phyloP scores from a whole-genome alignment of 2,329 filamentous ascomycete genomes.

The Immersiporthe knoxdaviesiana region DNA sequence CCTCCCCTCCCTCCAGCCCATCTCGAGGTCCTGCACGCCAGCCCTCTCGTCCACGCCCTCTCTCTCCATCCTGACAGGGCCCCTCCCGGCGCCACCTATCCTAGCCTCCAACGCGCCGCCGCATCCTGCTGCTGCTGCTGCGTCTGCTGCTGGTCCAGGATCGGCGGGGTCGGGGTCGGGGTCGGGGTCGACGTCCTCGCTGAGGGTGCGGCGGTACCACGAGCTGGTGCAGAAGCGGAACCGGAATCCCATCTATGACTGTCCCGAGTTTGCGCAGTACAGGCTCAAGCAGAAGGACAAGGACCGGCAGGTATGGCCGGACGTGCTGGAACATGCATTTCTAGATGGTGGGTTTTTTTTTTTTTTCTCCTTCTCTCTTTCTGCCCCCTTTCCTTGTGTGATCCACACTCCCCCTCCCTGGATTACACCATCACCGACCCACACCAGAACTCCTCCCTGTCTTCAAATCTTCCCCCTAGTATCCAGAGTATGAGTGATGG shows the following conservation, averaged over 20 bases:
- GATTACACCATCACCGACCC: not conserved
- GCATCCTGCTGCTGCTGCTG: slow-evolving; percentile 38
- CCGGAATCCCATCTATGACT: slow-evolving; percentile 64
- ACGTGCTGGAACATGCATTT: slow-evolving; percentile 67
- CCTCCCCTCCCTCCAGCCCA: slow-evolving; percentile 21
- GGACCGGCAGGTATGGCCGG: slow-evolving; percentile 64
- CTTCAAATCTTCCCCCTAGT: not conserved
- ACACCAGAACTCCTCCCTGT: not conserved
- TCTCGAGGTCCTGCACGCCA: slow-evolving; percentile 27
- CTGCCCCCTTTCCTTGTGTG: not conserved
- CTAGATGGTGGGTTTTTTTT: slow-evolving; percentile 59
- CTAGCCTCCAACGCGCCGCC: slow-evolving; percentile 7
- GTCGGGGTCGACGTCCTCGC: slow-evolving; percentile 16
- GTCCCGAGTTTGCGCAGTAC: slow-evolving; percentile 67
- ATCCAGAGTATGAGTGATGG: not conserved
- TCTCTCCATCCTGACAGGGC: slow-evolving; percentile 40
- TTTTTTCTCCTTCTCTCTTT: not conserved
- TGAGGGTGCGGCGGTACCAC: slow-evolving; percentile 39
- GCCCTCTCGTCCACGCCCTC: slow-evolving; percentile 42
- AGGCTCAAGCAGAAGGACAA: slow-evolving; percentile 67
- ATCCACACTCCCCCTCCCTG: not conserved
- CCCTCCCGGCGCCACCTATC: slow-evolving; percentile 32
- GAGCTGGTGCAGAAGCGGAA: slow-evolving; percentile 37
- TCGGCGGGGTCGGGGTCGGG: slow-evolving; percentile 7
- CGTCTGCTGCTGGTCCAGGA: not conserved